These are phyloP conservation scores for Apiospora sp. DNA, from an alignment of 2,329 filamentous ascomycete genomes.

Conservation along the genomic window DNA sequence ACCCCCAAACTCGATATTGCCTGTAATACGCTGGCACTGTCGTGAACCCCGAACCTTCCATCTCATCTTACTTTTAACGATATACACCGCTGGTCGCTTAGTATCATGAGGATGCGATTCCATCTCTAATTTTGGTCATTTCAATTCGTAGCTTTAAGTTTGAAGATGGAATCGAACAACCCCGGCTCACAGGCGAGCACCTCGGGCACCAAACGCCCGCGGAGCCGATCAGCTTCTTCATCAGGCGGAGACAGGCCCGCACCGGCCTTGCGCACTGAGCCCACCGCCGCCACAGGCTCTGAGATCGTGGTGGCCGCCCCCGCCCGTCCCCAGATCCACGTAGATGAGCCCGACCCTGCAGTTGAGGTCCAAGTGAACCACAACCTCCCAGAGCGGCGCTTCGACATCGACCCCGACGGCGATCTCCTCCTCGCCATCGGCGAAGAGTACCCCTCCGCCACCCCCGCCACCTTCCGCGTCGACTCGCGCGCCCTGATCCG, in stretches of 20 bases:
- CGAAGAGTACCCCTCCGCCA: constrained; percentile 25
- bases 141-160: not conserved
- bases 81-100: not conserved
- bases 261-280: not conserved
- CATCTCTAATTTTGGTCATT: no score
- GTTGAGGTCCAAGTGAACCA: not conserved
- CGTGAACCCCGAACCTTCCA: not conserved
- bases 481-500: constrained; percentile 36
- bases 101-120: not conserved
- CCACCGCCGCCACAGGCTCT: not conserved
- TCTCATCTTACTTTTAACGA: not conserved
- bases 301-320: not conserved
- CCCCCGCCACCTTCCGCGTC: constrained; percentile 33
- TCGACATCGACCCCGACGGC: constrained; percentile 23
- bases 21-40: not conserved
- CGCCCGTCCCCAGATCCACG: not conserved
- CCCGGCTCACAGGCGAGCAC: not conserved
- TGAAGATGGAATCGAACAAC: not conserved
- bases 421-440: constrained; percentile 27
- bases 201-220: not conserved
- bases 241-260: not conserved
- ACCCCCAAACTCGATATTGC: no score
- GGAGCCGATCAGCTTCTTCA: not conserved
- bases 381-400: not conserved
- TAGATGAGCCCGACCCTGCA: not conserved